phyloP scores from a whole-genome alignment of 2,329 filamentous ascomycete genomes.

The Helotiales sp. region DNA sequence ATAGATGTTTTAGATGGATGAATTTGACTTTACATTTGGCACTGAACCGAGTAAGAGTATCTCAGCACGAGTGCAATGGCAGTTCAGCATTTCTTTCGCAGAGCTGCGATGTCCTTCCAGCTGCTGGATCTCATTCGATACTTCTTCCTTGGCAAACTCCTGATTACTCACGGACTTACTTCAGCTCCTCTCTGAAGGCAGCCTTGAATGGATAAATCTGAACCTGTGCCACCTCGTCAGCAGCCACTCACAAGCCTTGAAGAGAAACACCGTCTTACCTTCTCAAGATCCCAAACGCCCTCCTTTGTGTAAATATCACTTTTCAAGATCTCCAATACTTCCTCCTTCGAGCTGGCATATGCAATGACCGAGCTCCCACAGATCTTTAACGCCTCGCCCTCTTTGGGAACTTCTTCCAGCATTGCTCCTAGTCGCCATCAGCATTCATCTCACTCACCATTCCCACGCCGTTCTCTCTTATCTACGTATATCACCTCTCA shows the following conservation, averaged over 20 bases:
- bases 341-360: constrained; percentile 66
- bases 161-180: background rate
- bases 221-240: constrained; percentile 32
- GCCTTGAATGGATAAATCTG: constrained; percentile 53
- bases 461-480: background rate
- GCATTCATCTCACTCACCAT: no score
- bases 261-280: constrained; percentile 47
- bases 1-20: background rate
- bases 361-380: constrained; percentile 44
- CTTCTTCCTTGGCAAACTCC: background rate
- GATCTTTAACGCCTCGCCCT: constrained; percentile 61
- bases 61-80: no score
- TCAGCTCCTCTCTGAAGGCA: constrained; percentile 38
- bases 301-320: constrained; percentile 70
- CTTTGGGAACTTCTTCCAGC: constrained; percentile 63
- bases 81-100: no score
- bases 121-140: background rate
- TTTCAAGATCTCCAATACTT: constrained; percentile 65
- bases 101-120: no score
- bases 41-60: no score
- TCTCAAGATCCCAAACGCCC: constrained; percentile 80
- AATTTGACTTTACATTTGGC: no score
- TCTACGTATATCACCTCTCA: background rate
- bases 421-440: constrained; percentile 55
- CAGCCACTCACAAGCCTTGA: no score